Conservation (phyloP, 179 eudicot species). For the Dionaea muscipula region DNA sequence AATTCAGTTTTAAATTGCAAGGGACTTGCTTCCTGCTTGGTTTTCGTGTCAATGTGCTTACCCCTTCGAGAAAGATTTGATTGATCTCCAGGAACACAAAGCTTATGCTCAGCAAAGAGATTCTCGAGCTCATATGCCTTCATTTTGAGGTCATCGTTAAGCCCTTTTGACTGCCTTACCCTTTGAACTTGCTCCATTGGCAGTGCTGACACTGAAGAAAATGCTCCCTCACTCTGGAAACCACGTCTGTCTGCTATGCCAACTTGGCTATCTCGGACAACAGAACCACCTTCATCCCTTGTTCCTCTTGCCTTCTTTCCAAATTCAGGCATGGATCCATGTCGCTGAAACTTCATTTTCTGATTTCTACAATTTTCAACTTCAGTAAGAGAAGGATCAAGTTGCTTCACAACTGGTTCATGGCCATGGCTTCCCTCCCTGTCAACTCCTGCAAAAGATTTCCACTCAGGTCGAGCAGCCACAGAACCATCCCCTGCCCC, state of each 20-base stretch:
- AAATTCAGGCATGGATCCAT: constrained; percentile 31
- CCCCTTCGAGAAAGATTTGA: constrained; percentile 44
- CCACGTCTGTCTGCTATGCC: constrained; percentile 26
- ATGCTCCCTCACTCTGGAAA: constrained; percentile 19
- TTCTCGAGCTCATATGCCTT: constrained; percentile 95
- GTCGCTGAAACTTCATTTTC: constrained; percentile 40
- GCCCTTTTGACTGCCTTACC: constrained; percentile 54
- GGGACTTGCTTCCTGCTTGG: constrained; percentile 21
- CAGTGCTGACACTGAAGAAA: constrained; percentile 24
- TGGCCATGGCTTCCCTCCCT: constrained; percentile 22
- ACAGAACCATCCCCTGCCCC: constrained; percentile 25
- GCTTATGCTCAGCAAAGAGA: constrained; percentile 86
- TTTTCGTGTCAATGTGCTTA: constrained; percentile 32
- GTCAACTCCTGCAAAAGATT: constrained; percentile 20
- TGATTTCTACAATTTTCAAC: constrained; percentile 35
- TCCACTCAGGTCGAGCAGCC: constrained; percentile 27
- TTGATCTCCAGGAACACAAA: constrained; percentile 54
- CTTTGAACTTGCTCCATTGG: constrained; percentile 54
- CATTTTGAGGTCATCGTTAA: constrained; percentile 68
- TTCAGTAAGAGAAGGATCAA: constrained; percentile 19
- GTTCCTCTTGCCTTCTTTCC: constrained; percentile 27
- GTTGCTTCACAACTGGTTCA: constrained; percentile 29
- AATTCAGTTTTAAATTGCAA: constrained; percentile 16
- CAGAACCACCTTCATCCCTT: constrained; percentile 31
- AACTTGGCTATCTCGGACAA: constrained; percentile 21